A percentile compares a stretch with the other conserved stretches of the same genome.
These are phyloP conservation scores for Nematodospora valgi DNA, from an alignment of 805 yeast species.

Conservation along the genomic window DNA sequence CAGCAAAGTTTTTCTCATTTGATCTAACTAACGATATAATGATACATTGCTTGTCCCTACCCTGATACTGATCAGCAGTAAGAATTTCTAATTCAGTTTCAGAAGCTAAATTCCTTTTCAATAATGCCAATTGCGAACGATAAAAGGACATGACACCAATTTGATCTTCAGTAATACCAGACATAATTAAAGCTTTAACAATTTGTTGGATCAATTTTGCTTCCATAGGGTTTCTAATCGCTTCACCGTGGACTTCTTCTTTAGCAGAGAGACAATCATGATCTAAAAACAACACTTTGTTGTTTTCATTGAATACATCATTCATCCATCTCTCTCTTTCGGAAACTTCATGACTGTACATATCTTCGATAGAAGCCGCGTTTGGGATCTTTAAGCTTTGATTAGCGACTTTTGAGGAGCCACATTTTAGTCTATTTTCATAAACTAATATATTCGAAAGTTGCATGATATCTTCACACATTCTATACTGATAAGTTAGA, in stretches of 20 bases:
- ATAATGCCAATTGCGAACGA: conserved; percentile 59
- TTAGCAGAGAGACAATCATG: conserved; percentile 66
- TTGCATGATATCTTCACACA: conserved; percentile 86
- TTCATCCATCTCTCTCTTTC: conserved; percentile 49
- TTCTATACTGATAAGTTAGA: conserved; percentile 80
- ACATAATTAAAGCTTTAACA: conserved; percentile 50
- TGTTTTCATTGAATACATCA: conserved; percentile 48
- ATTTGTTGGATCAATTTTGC: conserved; percentile 61
- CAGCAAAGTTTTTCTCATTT: conserved; percentile 61
- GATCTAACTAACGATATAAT: conserved; percentile 88
- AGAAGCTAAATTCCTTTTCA: conserved; percentile 29
- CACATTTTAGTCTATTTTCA: conserved; percentile 73
- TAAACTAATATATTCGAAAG: conserved; percentile 79
- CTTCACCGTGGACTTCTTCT: conserved; percentile 59
- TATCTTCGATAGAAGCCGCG: conserved; percentile 8
- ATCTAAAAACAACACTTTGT: conserved; percentile 71
- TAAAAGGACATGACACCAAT: conserved; percentile 92
- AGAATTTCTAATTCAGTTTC: conserved; percentile 61
- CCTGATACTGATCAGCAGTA: conserved; percentile 96
- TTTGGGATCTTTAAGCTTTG: conserved; percentile 52
- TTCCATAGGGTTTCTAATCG: conserved; percentile 71
- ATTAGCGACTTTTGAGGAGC: conserved; percentile 57
- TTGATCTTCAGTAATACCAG: conserved; percentile 57
- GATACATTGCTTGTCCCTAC: conserved; percentile 90
- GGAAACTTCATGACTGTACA: not conserved